phyloP scores from a whole-genome alignment of 768 basidiomycete genomes.

The Russula earlei region DNA sequence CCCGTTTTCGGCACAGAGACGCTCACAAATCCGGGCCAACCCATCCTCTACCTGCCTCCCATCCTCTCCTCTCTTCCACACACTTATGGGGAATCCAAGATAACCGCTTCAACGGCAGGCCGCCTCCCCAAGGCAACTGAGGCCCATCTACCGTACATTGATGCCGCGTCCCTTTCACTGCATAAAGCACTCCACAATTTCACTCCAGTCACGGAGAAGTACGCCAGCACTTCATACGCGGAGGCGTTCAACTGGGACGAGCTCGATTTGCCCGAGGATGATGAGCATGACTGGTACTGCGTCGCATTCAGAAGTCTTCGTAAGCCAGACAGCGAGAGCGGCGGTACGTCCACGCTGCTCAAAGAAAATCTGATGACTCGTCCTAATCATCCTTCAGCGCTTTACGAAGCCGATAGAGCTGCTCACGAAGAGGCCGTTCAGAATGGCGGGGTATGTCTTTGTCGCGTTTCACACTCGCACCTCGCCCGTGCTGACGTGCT shows the following conservation, averaged over 20 bases:
- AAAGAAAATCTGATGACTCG: slow-evolving; percentile 25
- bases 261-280: slow-evolving; percentile 53
- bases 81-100: slow-evolving; percentile 26
- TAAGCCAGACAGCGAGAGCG: slow-evolving; percentile 58
- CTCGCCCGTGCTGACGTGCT: slow-evolving; percentile 21
- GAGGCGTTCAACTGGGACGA: slow-evolving; percentile 86
- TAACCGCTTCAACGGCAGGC: slow-evolving; percentile 31
- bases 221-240: slow-evolving; percentile 55
- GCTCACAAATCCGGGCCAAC: slow-evolving; percentile 30
- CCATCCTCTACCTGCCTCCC: slow-evolving; percentile 77
- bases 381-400: slow-evolving; percentile 34
- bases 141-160: slow-evolving; percentile 76
- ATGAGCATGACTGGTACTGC: slow-evolving; percentile 84
- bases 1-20: slow-evolving; percentile 40
- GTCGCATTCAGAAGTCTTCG: slow-evolving; percentile 84
- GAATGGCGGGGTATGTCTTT: slow-evolving; percentile 66
- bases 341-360: slow-evolving; percentile 33
- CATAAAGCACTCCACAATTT: slow-evolving; percentile 82
- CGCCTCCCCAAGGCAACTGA: slow-evolving; percentile 46
- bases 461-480: not conserved
- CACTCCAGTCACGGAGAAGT: slow-evolving; percentile 46
- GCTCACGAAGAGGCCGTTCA: slow-evolving; percentile 91
- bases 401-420: slow-evolving; percentile 78
- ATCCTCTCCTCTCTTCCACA: slow-evolving; percentile 68
- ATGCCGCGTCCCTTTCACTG: slow-evolving; percentile 72